Evolutionary conservation across 306 rosid species (phyloP).

Genomic region (Lupinus albus): DNA sequence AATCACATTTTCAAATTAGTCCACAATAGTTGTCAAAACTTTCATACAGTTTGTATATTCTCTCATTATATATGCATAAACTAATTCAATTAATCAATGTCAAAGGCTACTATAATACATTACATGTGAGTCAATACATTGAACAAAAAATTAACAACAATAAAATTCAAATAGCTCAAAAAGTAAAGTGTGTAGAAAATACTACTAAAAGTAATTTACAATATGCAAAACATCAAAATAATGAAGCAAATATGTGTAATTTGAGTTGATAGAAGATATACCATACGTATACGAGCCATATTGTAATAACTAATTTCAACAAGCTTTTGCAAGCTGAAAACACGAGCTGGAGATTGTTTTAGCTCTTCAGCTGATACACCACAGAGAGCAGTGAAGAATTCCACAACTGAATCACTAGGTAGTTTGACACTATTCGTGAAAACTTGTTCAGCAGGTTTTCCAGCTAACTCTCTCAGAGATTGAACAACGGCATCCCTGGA

Average conservation of each 20-base stretch:
- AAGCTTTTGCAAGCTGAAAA: conserved; percentile 98
- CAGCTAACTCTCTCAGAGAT: conserved; percentile 87
- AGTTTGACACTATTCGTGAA: conserved; percentile 92
- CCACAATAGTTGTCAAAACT: not conserved
- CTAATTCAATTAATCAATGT: conserved; percentile 13
- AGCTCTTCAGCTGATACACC: conserved; percentile 99
- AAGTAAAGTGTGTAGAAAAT: conserved; percentile 17
- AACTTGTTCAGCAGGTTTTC: conserved; percentile 95
- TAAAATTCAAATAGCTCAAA: conserved; percentile 16
- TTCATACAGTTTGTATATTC: not conserved
- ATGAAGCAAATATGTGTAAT: conserved; percentile 32
- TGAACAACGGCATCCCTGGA: conserved; percentile 94
- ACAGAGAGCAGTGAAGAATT: conserved; percentile 94
- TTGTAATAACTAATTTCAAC: conserved; percentile 98
- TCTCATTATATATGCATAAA: conserved; percentile 25
- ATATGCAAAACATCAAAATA: conserved; percentile 25
- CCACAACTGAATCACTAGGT: conserved; percentile 95
- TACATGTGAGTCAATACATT: conserved; percentile 19
- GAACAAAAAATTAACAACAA: conserved; percentile 9
- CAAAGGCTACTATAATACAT: conserved; percentile 10
- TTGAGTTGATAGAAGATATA: conserved; percentile 45
- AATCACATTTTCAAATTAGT: conserved; percentile 29
- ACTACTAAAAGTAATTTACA: conserved; percentile 30
- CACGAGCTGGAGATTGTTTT: conserved; percentile 94
- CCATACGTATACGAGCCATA: conserved; percentile 99